Evolutionary conservation across 805 yeast species (phyloP), one percentile per base, ranked within the genome.

Genomic region (Nakazawaea holstii): DNA sequence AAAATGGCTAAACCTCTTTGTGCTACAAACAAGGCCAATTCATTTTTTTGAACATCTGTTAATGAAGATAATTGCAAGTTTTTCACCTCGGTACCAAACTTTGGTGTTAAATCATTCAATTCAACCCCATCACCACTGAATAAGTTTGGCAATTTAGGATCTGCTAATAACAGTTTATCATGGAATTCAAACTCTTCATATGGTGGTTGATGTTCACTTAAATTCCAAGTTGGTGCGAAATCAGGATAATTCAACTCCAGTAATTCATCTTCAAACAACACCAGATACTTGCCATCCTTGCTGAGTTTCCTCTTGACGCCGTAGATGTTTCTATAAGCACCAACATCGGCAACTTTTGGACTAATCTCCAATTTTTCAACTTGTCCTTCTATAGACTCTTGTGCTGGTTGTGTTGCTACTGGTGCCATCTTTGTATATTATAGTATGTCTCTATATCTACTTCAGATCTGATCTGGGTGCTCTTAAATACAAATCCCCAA

Each of bases 1-100:
- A 73, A 73, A 8, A 72, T 60, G 8, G 68, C 73, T 17, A 73
- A 73, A 46, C 77, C 77, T 56, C 77, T 62, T 57, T 72, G 69
- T 4, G 76, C 77, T 20, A 72, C 72, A 42, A 68, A 66, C 36
- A 72, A 61, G 1, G 77, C 76, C 54, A 73, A 67, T 49, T 73
- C 79, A 52, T 73, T 74, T 58, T 71, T 73, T 13, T 69, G 75
- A n/a, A 54, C 57, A 46, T 60, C 64, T 43, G 63, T 57, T 53
- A 73, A 65, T 46, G 64, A 59, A 6, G 75, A 68, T 51, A 73
- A 61, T 55, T 73, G 78, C 37, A 72, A 57, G 13, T 73, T 74
- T 7, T 48, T 50, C 38, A 73, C 55, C 49, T 65, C 72, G 26
- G 69, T 57, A 32, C 79, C 79, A 48, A 73, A 62, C 51, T 72